Evolutionary conservation across 2,329 filamentous ascomycete species (phyloP).

Genomic region (Lecanosticta acicola): DNA sequence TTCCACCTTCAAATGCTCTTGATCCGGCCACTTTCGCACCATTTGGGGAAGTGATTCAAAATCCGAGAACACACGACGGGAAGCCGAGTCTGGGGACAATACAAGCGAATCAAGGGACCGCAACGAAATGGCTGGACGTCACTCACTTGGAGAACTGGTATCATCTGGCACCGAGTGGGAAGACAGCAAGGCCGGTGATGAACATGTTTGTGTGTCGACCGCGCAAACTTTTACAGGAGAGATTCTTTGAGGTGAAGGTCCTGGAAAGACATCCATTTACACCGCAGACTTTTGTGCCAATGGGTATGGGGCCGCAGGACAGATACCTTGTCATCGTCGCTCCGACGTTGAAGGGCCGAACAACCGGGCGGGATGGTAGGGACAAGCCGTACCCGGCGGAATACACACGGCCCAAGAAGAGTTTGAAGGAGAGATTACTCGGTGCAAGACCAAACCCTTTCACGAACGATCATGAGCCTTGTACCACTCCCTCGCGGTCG

Average conservation of each 20-base stretch:
- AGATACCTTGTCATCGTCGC: constrained; percentile 84
- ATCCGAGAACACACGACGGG: constrained; percentile 43
- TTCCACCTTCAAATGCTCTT: constrained; percentile 59
- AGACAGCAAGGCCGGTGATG: constrained; percentile 58
- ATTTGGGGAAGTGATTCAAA: constrained; percentile 79
- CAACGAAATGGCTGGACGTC: constrained; percentile 78
- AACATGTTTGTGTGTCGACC: constrained; percentile 87
- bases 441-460: constrained; percentile 42
- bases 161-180: constrained; percentile 55
- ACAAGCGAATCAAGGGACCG: constrained; percentile 77
- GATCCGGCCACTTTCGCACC: constrained; percentile 63
- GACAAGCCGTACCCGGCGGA: constrained; percentile 35
- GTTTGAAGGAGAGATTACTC: constrained; percentile 38
- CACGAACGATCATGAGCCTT: constrained; percentile 45
- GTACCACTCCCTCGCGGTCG: constrained; percentile 20
- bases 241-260: constrained; percentile 60
- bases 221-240: constrained; percentile 44
- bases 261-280: constrained; percentile 92
- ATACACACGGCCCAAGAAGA: constrained; percentile 32
- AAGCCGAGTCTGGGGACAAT: constrained; percentile 40
- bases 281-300: constrained; percentile 83
- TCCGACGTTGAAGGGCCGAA: constrained; percentile 55
- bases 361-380: neutral
- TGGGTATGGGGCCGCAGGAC: constrained; percentile 52
- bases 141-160: constrained; percentile 71